phyloP scores from a whole-genome alignment of 345 rosid species.

The Anastatica hierochuntica region DNA sequence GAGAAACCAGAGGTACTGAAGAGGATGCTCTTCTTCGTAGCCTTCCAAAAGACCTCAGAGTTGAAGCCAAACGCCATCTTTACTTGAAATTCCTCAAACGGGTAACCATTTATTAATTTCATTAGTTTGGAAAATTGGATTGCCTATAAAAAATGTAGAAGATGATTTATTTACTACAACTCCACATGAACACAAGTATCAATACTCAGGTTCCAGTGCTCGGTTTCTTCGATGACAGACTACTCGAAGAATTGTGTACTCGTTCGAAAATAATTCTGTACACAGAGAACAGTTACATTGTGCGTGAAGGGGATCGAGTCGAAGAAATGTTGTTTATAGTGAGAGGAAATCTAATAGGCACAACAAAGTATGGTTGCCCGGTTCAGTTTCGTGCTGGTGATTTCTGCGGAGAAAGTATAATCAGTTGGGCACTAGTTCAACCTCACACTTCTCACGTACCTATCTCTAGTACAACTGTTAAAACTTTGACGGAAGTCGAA shows the following conservation, averaged over 20 bases:
- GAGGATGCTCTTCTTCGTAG: slow-evolving; percentile 14
- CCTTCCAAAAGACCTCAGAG: slow-evolving; percentile 17
- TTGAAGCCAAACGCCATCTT: slow-evolving; percentile 6
- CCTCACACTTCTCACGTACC: slow-evolving; percentile 31
- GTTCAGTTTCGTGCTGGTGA: slow-evolving; percentile 13
- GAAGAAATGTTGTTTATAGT: slow-evolving; percentile 34
- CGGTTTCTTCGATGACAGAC: slow-evolving; percentile 30
- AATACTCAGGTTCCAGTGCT: too few species aligned
- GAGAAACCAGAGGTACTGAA: slow-evolving; percentile 13
- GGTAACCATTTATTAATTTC: too few species aligned
- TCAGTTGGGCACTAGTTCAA: slow-evolving; percentile 43
- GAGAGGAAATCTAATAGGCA: slow-evolving; percentile 19
- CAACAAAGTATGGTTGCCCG: slow-evolving; percentile 31
- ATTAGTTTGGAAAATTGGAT: too few species aligned
- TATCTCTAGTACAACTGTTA: slow-evolving; percentile 26
- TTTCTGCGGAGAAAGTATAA: slow-evolving; percentile 35
- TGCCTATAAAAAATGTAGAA: too few species aligned
- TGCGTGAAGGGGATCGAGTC: slow-evolving; percentile 34
- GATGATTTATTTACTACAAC: too few species aligned
- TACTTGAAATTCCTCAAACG: too few species aligned
- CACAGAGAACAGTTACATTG: slow-evolving; percentile 27
- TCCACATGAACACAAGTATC: too few species aligned
- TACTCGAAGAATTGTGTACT: slow-evolving; percentile 29
- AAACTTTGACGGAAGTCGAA: slow-evolving; percentile 30
- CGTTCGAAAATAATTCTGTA: slow-evolving; percentile 24